Percentiles rank a stretch among this genome's conserved stretches.
Evolutionary conservation across 257 asterid genomes (phyloP).

Genomic region (Plantago elongata): DNA sequence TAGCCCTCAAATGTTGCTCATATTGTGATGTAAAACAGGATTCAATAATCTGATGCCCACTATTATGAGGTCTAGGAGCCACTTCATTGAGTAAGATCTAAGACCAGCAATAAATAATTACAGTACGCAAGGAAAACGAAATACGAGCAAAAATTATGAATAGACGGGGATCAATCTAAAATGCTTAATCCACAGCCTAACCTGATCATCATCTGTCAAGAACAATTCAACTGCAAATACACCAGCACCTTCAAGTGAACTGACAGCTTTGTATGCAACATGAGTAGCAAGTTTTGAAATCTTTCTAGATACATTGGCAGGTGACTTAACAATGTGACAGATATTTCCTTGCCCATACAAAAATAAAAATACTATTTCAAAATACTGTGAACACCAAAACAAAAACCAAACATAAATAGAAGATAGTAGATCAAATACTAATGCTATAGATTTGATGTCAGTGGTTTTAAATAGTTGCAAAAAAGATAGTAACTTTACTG

Average conservation of each 20-base stretch:
- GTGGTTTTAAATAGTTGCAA: neutral
- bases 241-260: slow-evolving; percentile 96
- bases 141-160: neutral
- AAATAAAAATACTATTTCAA: neutral
- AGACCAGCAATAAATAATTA: slow-evolving; percentile 21
- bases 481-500: neutral
- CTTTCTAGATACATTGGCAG: slow-evolving; percentile 82
- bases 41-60: slow-evolving; percentile 96
- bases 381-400: slow-evolving; percentile 2
- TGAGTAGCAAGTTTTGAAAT: slow-evolving; percentile 70
- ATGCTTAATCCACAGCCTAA: slow-evolving; percentile 22
- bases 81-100: slow-evolving; percentile 92
- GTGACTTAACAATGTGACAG: slow-evolving; percentile 92
- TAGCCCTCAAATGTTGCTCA: slow-evolving; percentile 96
- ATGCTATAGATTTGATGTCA: slow-evolving; percentile 2
- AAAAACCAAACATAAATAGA: slow-evolving; percentile 4
- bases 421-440: slow-evolving; percentile 6
- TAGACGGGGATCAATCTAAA: neutral
- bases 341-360: slow-evolving; percentile 68
- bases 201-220: slow-evolving; percentile 91
- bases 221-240: slow-evolving; percentile 89
- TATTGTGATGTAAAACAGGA: slow-evolving; percentile 85
- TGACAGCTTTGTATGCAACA: slow-evolving; percentile 72
- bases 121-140: slow-evolving; percentile 3
- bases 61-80: slow-evolving; percentile 98